Evolutionary conservation across 2,329 filamentous ascomycete species (phyloP).

Genomic region (Aspergillus japonicus): DNA sequence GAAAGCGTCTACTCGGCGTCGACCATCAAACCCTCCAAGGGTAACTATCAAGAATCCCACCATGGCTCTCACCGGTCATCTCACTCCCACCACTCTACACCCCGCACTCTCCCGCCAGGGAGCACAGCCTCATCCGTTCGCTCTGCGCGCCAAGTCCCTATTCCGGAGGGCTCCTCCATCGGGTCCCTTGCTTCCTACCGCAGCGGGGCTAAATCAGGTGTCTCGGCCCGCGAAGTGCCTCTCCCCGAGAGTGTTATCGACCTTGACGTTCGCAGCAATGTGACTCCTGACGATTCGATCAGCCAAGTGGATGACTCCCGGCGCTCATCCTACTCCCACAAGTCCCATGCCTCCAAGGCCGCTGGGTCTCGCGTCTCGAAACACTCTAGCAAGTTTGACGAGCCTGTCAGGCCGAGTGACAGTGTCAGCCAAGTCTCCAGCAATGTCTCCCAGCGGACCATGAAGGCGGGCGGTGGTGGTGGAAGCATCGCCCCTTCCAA

Average conservation of each 20-base stretch:
- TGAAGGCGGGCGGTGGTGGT: conserved; percentile 27
- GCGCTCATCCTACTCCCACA: conserved; percentile 28
- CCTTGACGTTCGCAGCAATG: conserved; percentile 50
- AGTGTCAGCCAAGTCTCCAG: conserved; percentile 42
- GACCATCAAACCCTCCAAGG: conserved; percentile 36
- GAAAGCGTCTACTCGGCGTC: conserved; percentile 38
- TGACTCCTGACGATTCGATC: conserved; percentile 79
- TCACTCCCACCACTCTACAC: conserved; percentile 24
- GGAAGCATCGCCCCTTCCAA: conserved; percentile 24
- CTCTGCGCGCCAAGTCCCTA: conserved; percentile 37
- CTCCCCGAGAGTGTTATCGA: conserved; percentile 35
- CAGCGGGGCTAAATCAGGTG: conserved; percentile 22
- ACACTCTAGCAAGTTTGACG: conserved; percentile 38
- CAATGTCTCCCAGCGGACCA: conserved; percentile 30
- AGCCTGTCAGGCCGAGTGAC: conserved; percentile 39
- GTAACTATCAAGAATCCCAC: conserved; percentile 26
- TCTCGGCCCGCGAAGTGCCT: conserved; percentile 29
- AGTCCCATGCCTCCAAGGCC: conserved; percentile 28
- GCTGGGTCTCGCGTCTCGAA: conserved; percentile 26
- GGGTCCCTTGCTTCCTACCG: conserved; percentile 27
- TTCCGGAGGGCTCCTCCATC: conserved; percentile 32
- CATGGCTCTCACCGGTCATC: conserved; percentile 21
- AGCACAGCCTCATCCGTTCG: conserved; percentile 34
- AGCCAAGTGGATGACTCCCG: conserved; percentile 58
- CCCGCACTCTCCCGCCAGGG: conserved; percentile 22